A percentile compares a stretch with the other conserved stretches of the same genome.
Conservation (phyloP, 192 early-diverging fungal species). For the Coemansia sp. region DNA sequence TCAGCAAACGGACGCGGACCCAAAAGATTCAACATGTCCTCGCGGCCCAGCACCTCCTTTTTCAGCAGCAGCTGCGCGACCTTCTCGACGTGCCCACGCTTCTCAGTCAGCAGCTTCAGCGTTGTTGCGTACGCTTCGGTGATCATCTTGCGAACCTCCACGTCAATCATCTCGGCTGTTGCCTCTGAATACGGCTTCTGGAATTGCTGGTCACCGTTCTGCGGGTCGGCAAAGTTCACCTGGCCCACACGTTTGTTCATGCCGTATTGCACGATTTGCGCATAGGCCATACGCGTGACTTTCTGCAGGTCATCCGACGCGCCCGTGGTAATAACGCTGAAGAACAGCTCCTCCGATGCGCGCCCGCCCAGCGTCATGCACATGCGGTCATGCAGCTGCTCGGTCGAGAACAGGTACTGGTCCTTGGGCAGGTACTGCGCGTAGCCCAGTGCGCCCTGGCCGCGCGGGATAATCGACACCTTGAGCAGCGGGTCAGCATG, state of each 20-base stretch:
- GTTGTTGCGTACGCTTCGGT: slow-evolving; percentile 81
- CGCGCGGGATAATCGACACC: slow-evolving; percentile 98
- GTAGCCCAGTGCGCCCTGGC: slow-evolving; percentile 93
- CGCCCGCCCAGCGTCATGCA: slow-evolving; percentile 87
- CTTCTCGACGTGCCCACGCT: slow-evolving; percentile 84
- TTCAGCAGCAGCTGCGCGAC: slow-evolving; percentile 88
- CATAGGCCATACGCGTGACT: slow-evolving; percentile 97
- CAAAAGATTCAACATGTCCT: slow-evolving; percentile 90
- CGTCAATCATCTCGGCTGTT: slow-evolving; percentile 92
- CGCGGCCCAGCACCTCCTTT: slow-evolving; percentile 95
- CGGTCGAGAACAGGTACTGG: slow-evolving; percentile 90
- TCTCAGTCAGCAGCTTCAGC: slow-evolving; percentile 76
- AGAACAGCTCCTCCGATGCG: slow-evolving; percentile 91
- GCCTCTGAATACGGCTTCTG: slow-evolving; percentile 96
- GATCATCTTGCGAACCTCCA: slow-evolving; percentile 87
- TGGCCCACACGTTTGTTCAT: slow-evolving; percentile 91
- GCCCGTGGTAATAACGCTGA: slow-evolving; percentile 91
- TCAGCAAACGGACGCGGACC: slow-evolving; percentile 83
- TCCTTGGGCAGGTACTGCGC: slow-evolving; percentile 99
- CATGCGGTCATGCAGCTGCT: slow-evolving; percentile 88
- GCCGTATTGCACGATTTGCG: slow-evolving; percentile 90
- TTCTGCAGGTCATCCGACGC: slow-evolving; percentile 98
- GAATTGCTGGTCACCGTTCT: slow-evolving; percentile 68
- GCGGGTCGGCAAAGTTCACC: slow-evolving; percentile 72
- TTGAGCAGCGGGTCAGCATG: slow-evolving; percentile 95